phyloP scores from a whole-genome alignment of 2,329 filamentous ascomycete species.

The Orbilia javanica region DNA sequence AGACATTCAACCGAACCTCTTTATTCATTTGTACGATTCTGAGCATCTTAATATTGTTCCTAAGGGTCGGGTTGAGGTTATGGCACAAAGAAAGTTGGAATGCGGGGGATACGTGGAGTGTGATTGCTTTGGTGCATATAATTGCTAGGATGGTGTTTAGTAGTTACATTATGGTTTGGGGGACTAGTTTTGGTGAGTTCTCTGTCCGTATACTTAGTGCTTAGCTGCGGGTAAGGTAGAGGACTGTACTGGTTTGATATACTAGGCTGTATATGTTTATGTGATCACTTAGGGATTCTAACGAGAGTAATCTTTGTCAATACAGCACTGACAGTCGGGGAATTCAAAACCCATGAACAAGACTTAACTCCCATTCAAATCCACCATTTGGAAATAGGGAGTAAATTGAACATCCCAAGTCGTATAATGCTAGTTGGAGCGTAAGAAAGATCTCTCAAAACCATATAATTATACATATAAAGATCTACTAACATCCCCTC shows the following conservation, averaged over 20 bases:
- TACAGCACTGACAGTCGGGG: conserved; percentile 3
- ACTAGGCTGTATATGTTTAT: background rate
- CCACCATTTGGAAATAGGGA: conserved; percentile 4
- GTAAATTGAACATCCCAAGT: conserved; percentile 33
- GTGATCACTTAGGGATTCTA: background rate
- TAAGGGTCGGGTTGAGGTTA: conserved; percentile 16
- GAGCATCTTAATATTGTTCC: conserved; percentile 11
- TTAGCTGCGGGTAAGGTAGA: too few species aligned
- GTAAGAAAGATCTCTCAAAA: conserved; percentile 1
- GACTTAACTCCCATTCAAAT: background rate
- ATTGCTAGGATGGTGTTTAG: conserved; percentile 11
- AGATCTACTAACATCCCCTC: background rate
- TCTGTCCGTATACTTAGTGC: too few species aligned
- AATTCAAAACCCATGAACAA: conserved; percentile 10
- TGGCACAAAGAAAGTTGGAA: conserved; percentile 55
- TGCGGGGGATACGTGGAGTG: conserved; percentile 44
- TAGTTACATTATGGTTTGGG: conserved; percentile 29
- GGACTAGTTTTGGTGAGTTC: conserved; percentile 33
- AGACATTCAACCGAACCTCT: conserved; percentile 20
- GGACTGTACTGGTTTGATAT: too few species aligned
- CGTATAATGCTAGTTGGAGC: conserved; percentile 34
- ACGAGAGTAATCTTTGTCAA: background rate
- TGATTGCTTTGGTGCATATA: conserved; percentile 21
- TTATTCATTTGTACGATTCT: conserved; percentile 27
- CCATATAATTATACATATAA: background rate